Evolutionary conservation across 1,284 basidiomycete genomes (phyloP).

Genomic region (Malassezia brasiliensis): DNA sequence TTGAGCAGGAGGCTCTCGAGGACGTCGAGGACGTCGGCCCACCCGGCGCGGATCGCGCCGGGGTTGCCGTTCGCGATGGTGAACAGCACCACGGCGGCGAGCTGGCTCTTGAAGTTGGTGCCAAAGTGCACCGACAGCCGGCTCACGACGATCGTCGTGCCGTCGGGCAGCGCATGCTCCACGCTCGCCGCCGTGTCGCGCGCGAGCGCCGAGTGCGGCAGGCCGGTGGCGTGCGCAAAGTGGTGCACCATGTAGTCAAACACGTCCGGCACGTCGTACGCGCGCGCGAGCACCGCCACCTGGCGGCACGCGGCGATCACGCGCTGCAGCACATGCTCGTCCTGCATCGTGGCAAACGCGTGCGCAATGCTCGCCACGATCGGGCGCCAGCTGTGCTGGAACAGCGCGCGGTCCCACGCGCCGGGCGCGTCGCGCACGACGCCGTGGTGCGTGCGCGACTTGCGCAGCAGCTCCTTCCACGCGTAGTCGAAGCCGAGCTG

Average conservation of each 20-base stretch:
- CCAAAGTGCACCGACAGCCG: conserved; percentile 87
- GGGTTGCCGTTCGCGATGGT: conserved; percentile 95
- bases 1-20: conserved; percentile 91
- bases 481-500: conserved; percentile 97
- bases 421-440: conserved; percentile 69
- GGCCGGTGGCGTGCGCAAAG: conserved; percentile 51
- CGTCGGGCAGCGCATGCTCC: conserved; percentile 2
- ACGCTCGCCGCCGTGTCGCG: conserved; percentile 20
- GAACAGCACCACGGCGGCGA: conserved; percentile 93
- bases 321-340: conserved; percentile 90
- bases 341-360: conserved; percentile 81
- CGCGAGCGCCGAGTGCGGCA: conserved; percentile 27
- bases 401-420: conserved; percentile 82
- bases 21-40: conserved; percentile 88
- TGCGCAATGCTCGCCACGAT: conserved; percentile 60
- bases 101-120: conserved; percentile 85
- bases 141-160: conserved; percentile 69
- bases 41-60: conserved; percentile 85
- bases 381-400: conserved; percentile 79
- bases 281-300: conserved; percentile 82
- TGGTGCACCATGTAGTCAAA: conserved; percentile 93
- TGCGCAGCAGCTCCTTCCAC: conserved; percentile 86
- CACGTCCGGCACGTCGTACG: conserved; percentile 80
- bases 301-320: conserved; percentile 91
- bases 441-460: conserved; percentile 70